phyloP scores from a whole-genome alignment of 129 eudicot genomes.

The Flaveria sonorensis region DNA sequence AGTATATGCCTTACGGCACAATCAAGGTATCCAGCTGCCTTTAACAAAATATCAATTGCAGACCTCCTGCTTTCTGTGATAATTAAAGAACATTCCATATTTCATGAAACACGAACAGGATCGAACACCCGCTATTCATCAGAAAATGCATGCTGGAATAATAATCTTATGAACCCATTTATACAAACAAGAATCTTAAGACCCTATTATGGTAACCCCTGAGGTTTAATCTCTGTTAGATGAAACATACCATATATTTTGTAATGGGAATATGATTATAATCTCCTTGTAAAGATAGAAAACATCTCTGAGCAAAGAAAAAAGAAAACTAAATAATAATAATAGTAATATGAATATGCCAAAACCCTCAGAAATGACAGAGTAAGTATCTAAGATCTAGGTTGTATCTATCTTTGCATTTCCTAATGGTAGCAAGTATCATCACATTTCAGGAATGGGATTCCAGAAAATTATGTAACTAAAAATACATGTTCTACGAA shows the following conservation, averaged over 20 bases:
- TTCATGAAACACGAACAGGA: conserved; percentile 17
- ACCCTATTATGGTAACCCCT: background rate
- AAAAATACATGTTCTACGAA: too few species aligned
- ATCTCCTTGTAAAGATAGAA: too few species aligned
- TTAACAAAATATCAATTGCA: conserved; percentile 77
- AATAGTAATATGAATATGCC: too few species aligned
- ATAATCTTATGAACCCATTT: background rate
- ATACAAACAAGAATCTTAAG: background rate
- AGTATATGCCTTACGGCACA: conserved; percentile 88
- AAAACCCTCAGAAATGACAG: background rate
- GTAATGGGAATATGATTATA: background rate
- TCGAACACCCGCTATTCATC: background rate
- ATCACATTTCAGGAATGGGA: background rate
- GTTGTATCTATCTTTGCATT: too few species aligned
- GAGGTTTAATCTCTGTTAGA: background rate
- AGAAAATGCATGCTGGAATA: conserved; percentile 8
- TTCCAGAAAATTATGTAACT: background rate
- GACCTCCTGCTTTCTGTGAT: conserved; percentile 85
- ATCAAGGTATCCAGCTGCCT: conserved; percentile 99
- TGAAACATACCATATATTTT: background rate
- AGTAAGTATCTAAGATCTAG: background rate
- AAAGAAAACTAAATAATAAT: background rate
- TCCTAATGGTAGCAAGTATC: background rate
- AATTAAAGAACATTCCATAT: conserved; percentile 16
- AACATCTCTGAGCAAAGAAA: background rate